These are phyloP conservation scores for Capniomyces stellatus DNA, from an alignment of 371 early-diverging fungal species.

Conservation along the genomic window DNA sequence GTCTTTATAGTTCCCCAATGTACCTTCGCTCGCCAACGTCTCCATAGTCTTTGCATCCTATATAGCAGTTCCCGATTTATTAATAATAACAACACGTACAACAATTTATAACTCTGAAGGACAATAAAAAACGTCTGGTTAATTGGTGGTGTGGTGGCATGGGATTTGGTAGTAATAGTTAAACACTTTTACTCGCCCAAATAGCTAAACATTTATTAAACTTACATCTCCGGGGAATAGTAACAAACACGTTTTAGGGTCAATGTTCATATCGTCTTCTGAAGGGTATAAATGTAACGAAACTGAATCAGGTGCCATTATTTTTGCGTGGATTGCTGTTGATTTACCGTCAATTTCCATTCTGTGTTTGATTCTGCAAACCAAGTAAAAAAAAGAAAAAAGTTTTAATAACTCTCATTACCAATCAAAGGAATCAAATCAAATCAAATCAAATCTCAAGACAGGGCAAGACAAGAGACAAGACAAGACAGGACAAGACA, in stretches of 20 bases:
- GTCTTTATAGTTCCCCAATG: conserved; percentile 42
- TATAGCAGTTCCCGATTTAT: no score
- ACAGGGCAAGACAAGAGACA: no score
- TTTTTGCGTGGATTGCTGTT: conserved; percentile 66
- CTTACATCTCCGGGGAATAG: conserved; percentile 75
- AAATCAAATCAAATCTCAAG: no score
- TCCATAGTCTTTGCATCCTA: conserved; percentile 47
- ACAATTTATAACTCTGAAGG: background rate
- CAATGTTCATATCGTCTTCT: conserved; percentile 27
- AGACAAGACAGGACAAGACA: no score
- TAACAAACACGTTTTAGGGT: conserved; percentile 50
- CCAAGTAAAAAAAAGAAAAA: background rate
- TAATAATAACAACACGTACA: background rate
- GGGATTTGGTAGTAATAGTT: no score
- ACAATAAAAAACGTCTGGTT: background rate
- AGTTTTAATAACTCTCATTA: background rate
- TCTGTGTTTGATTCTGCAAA: conserved; percentile 53
- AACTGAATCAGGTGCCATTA: conserved; percentile 53
- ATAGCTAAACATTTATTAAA: no score
- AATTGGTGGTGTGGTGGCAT: background rate
- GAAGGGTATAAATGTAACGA: conserved; percentile 34
- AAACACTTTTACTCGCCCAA: no score
- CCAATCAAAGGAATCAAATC: background rate
- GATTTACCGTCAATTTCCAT: conserved; percentile 63
- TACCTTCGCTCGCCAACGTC: conserved; percentile 23